Conservation (phyloP, 208 protist genomes). For the Tetramitus jugosus region DNA sequence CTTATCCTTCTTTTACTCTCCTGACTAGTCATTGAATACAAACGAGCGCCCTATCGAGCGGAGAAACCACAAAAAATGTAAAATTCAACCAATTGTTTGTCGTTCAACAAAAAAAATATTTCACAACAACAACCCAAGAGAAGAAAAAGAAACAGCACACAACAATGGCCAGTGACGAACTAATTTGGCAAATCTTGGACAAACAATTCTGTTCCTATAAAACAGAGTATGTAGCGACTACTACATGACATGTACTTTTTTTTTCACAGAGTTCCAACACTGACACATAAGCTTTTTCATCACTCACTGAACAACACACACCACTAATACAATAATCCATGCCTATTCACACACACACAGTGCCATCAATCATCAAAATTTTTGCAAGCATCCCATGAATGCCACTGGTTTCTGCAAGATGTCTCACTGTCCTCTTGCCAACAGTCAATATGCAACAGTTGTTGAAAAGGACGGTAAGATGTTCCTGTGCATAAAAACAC, state of each 20-base stretch:
- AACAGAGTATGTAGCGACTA: not conserved
- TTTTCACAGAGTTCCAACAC: not conserved
- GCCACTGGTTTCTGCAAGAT: constrained; percentile 93
- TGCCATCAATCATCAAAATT: too few species aligned
- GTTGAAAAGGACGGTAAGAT: constrained; percentile 89
- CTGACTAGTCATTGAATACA: too few species aligned
- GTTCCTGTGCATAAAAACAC: constrained; percentile 97
- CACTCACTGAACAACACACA: not conserved
- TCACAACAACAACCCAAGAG: too few species aligned
- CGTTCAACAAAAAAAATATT: not conserved
- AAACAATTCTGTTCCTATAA: constrained; percentile 23
- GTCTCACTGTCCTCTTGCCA: constrained; percentile 93
- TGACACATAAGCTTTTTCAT: too few species aligned
- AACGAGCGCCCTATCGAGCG: too few species aligned
- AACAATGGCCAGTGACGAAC: constrained; percentile 13
- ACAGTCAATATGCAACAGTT: constrained; percentile 95
- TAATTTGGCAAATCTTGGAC: constrained; percentile 12
- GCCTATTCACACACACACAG: too few species aligned
- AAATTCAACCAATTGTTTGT: not conserved
- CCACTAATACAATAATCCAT: too few species aligned
- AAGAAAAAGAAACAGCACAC: not conserved
- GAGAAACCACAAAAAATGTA: too few species aligned
- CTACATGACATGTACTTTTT: not conserved
- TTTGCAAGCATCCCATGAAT: constrained; percentile 97
- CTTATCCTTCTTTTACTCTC: too few species aligned